Evolutionary conservation across 495 filamentous ascomycete species (phyloP), one percentile per base, ranked within the genome.

Genomic region (Penicillium desertorum): DNA sequence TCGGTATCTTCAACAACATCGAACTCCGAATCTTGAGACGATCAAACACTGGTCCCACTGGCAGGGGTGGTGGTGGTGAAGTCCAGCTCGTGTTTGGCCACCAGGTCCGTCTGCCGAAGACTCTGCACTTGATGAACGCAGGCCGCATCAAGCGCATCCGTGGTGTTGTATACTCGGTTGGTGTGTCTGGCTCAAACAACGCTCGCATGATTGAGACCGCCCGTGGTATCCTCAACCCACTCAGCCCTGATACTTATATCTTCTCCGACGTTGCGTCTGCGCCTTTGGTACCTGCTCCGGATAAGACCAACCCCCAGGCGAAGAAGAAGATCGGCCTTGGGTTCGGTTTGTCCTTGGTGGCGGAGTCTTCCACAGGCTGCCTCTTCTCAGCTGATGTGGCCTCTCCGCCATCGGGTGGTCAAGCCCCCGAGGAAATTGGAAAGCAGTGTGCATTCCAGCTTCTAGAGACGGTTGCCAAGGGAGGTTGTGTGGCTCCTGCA

Each of bases 141-240:
- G 94, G 94, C 4, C 76, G 90, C 51, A 88, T 99, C 56, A 94
- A 93, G 79, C 81, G 85, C 62, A 86, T 99, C 51, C 83, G 95
- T 53, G 94, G 94, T 46, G 92, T 98, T 2, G 93, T 93, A 20
- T 97, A 97, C 71, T 87, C 88, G 25, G 90, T 89, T 4, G 94
- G 94, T 25, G 90, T 97, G 1, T 86, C 88, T 9, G 93, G 86
- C 0, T 90, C 88, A 45, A 96, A 96, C 61, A 99, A 98, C 70
- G 88, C 89, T 48, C 81, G 94, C 50, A 94, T 96, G 90, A 99
- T 98, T 72, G 90, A 94, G 63, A 81, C 86, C 22, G 90, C 92
- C 44, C 80, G 94, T 64, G 92, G 90, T 16, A 81, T 98, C 41
- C 79, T 99, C 41, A 98, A 98, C 71, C 80, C 86, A 19, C 79